phyloP scores from a whole-genome alignment of 2,329 filamentous ascomycete genomes.

The Ilyonectria mors-panacis region DNA sequence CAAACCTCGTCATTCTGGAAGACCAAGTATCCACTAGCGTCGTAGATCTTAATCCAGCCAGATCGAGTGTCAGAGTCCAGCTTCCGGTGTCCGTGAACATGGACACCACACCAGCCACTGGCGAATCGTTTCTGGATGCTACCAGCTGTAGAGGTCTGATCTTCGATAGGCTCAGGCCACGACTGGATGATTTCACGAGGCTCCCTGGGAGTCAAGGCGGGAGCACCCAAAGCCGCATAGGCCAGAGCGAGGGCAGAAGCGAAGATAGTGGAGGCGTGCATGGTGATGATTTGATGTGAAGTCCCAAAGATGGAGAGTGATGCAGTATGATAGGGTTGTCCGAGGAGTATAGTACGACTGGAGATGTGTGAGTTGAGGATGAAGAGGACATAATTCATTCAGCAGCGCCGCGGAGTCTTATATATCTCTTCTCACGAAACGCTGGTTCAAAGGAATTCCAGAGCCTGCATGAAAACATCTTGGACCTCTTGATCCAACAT shows the following conservation, averaged over 20 bases:
- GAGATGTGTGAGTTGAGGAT: neutral
- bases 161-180: neutral
- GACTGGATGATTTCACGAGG: neutral
- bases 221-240: neutral
- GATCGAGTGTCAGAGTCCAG: conserved; percentile 2
- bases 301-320: neutral
- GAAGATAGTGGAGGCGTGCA: conserved; percentile 6
- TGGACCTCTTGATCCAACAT: neutral
- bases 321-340: neutral
- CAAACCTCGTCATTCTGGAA: conserved; percentile 2
- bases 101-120: conserved; percentile 2
- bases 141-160: neutral
- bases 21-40: conserved; percentile 4
- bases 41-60: conserved; percentile 7
- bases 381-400: neutral
- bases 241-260: neutral
- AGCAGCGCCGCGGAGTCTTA: neutral
- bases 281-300: neutral
- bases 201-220: neutral
- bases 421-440: neutral
- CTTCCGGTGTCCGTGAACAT: conserved; percentile 5
- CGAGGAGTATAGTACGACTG: neutral
- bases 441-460: neutral
- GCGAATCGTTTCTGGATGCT: conserved; percentile 5
- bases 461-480: neutral